phyloP scores from a whole-genome alignment of 2,329 filamentous ascomycete genomes.

The Colletotrichum acutatum region DNA sequence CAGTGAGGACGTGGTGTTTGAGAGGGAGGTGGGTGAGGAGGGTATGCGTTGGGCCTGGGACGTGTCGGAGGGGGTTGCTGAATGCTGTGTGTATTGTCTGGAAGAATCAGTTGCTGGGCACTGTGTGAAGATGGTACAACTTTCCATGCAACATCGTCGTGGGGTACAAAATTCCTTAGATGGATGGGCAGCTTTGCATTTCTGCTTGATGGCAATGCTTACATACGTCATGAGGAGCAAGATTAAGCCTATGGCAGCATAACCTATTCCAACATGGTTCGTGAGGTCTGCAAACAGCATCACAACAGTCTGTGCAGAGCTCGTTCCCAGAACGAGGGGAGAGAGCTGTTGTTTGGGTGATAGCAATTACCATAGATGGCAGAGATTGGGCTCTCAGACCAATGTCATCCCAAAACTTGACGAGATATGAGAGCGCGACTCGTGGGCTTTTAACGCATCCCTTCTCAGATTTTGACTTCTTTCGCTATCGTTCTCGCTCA shows the following conservation, averaged over 20 bases:
- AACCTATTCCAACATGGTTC: background rate
- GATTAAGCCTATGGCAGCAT: background rate
- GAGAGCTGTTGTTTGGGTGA: too few species aligned
- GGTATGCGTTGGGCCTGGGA: conserved; percentile 22
- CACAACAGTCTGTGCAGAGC: background rate
- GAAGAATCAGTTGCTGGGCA: background rate
- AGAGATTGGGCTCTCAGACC: too few species aligned
- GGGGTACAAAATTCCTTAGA: background rate
- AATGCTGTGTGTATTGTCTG: background rate
- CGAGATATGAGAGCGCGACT: background rate
- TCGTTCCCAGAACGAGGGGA: too few species aligned
- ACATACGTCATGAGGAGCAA: background rate
- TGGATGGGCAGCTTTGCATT: too few species aligned
- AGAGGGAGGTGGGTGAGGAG: conserved; percentile 18
- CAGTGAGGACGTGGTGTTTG: conserved; percentile 13
- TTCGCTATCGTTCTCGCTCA: background rate
- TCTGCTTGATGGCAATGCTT: too few species aligned
- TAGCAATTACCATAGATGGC: too few species aligned
- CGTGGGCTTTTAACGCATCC: too few species aligned
- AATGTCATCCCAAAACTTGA: too few species aligned
- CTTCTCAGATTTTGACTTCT: too few species aligned
- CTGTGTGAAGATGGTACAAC: background rate
- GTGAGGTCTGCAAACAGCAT: background rate
- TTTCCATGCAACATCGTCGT: background rate
- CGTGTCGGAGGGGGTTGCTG: conserved; percentile 14